These are phyloP conservation scores for Chionographis japonica DNA, from an alignment of 106 monocot species.

Conservation along the genomic window DNA sequence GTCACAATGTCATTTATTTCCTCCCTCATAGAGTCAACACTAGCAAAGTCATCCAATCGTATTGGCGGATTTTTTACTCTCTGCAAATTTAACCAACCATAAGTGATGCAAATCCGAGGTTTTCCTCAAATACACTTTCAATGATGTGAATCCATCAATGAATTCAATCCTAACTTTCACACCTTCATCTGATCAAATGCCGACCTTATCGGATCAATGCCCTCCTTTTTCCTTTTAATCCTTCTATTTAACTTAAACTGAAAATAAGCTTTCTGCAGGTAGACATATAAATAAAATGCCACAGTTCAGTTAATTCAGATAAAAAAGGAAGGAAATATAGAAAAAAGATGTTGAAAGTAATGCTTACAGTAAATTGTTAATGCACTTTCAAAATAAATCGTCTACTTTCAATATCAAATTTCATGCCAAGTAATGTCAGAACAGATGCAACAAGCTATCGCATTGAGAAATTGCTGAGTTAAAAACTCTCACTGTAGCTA, in stretches of 20 bases:
- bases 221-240: slow-evolving; percentile 54
- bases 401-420: no score
- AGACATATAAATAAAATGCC: not conserved
- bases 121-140: not conserved
- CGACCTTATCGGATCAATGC: slow-evolving; percentile 75
- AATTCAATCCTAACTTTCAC: slow-evolving; percentile 7
- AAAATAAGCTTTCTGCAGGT: slow-evolving; percentile 54
- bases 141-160: not conserved
- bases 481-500: no score
- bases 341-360: no score
- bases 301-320: not conserved
- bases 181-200: slow-evolving; percentile 97
- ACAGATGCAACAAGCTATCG: no score
- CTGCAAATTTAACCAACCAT: slow-evolving; percentile 30
- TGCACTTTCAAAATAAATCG: no score
- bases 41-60: slow-evolving; percentile 65
- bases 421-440: no score
- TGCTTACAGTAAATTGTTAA: no score
- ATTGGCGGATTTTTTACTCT: slow-evolving; percentile 91
- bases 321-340: no score
- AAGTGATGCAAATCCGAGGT: not conserved
- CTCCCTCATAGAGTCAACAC: slow-evolving; percentile 85
- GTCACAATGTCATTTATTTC: slow-evolving; percentile 88
- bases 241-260: slow-evolving; percentile 40
- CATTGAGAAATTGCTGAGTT: no score